phyloP scores from a whole-genome alignment of 2,329 filamentous ascomycete species.

The Xylariaceae sp. region DNA sequence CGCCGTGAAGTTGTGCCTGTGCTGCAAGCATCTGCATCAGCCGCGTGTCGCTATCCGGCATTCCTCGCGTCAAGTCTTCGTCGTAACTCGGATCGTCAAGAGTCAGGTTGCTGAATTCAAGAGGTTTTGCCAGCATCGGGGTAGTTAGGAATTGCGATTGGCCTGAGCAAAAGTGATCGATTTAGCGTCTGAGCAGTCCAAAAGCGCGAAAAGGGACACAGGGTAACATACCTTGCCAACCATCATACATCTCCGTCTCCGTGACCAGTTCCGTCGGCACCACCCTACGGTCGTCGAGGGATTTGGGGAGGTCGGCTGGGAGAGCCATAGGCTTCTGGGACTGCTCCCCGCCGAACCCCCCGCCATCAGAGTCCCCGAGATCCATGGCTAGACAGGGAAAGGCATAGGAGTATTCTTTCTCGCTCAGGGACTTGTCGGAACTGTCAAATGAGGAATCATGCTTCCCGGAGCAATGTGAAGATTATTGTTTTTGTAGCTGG shows the following conservation, averaged over 20 bases:
- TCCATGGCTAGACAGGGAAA: conserved; percentile 57
- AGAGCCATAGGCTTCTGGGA: conserved; percentile 56
- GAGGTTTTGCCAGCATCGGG: conserved; percentile 79
- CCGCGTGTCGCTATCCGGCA: conserved; percentile 78
- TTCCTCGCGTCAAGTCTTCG: conserved; percentile 61
- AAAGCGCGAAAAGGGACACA: conserved; percentile 17
- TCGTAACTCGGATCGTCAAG: conserved; percentile 78
- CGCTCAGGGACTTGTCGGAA: conserved; percentile 27
- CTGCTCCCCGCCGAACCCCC: conserved; percentile 46
- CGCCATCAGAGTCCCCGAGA: conserved; percentile 54
- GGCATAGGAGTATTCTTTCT: conserved; percentile 28
- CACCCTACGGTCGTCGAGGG: conserved; percentile 82
- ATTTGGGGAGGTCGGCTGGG: conserved; percentile 85
- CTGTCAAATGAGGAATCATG: conserved; percentile 24
- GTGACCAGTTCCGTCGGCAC: conserved; percentile 67
- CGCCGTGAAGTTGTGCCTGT: conserved; percentile 83
- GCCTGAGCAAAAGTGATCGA: conserved; percentile 54
- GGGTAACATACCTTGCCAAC: conserved; percentile 78
- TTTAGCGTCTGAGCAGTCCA: conserved; percentile 16
- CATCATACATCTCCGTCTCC: conserved; percentile 98
- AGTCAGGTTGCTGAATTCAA: conserved; percentile 79
- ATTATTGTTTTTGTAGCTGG: not conserved
- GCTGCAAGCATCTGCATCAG: conserved; percentile 96
- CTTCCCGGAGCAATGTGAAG: conserved; percentile 21
- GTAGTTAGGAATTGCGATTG: conserved; percentile 94